phyloP scores from a whole-genome alignment of 2,329 filamentous ascomycete species.

The Fusarium sp. region DNA sequence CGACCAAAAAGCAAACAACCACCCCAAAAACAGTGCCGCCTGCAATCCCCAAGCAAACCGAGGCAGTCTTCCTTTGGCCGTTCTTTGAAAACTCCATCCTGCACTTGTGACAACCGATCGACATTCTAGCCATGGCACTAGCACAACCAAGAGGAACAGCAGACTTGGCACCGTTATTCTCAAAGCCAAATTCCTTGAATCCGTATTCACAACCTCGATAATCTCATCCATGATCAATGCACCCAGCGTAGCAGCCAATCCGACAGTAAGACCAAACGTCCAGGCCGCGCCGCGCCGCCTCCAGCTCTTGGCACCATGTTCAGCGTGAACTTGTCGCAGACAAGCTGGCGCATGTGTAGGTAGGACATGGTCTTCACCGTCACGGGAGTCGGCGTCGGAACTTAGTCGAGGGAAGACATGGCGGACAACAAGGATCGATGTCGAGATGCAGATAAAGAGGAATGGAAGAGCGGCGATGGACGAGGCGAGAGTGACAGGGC shows the following conservation, averaged over 20 bases:
- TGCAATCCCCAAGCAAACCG: constrained; percentile 74
- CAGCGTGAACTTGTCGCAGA: constrained; percentile 69
- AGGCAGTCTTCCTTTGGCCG: constrained; percentile 66
- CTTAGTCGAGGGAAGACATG: constrained; percentile 81
- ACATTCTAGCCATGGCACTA: constrained; percentile 84
- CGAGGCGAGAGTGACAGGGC: constrained; percentile 57
- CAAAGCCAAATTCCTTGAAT: constrained; percentile 75
- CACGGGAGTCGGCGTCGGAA: constrained; percentile 59
- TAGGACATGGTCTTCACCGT: constrained; percentile 71
- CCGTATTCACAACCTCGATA: constrained; percentile 76
- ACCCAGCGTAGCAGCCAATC: constrained; percentile 79
- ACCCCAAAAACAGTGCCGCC: constrained; percentile 69
- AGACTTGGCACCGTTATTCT: constrained; percentile 76
- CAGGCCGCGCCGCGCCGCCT: constrained; percentile 66
- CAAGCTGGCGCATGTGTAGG: constrained; percentile 71
- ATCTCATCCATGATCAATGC: constrained; percentile 88
- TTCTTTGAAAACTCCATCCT: constrained; percentile 72
- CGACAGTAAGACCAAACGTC: constrained; percentile 82
- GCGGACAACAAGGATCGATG: constrained; percentile 71
- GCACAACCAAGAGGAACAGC: constrained; percentile 76
- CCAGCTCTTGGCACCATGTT: constrained; percentile 65
- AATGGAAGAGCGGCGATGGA: constrained; percentile 76
- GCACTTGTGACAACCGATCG: constrained; percentile 69
- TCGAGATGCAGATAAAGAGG: constrained; percentile 73
- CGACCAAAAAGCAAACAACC: constrained; percentile 83